phyloP scores from a whole-genome alignment of 2,329 filamentous ascomycete genomes.

The Capronia epimyces region DNA sequence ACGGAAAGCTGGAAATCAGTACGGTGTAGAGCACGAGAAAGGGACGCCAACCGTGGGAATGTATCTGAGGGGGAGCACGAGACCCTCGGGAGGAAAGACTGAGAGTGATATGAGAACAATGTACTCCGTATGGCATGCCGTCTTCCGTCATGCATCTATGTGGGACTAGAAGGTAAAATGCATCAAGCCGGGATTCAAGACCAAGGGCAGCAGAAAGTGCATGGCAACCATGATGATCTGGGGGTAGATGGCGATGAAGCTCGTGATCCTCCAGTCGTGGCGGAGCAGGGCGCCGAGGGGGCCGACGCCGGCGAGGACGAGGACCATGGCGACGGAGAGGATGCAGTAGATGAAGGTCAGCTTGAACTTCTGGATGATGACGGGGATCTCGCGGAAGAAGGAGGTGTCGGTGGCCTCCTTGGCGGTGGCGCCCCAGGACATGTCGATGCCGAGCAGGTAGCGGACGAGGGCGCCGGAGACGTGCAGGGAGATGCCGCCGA shows the following conservation, averaged over 20 bases:
- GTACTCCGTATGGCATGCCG: no score
- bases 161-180: conserved; percentile 23
- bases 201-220: conserved; percentile 30
- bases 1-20: conserved; percentile 11
- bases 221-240: conserved; percentile 47
- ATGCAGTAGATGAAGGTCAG: conserved; percentile 46
- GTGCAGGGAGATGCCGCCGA: conserved; percentile 75
- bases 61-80: no score
- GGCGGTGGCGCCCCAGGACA: conserved; percentile 77
- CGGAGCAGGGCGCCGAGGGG: conserved; percentile 36
- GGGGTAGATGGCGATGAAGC: conserved; percentile 57
- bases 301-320: conserved; percentile 42
- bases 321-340: conserved; percentile 43
- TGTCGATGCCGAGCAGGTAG: conserved; percentile 81
- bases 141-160: no score
- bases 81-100: no score
- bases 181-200: conserved; percentile 33
- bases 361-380: conserved; percentile 73
- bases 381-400: conserved; percentile 79
- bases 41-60: no score
- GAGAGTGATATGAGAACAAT: no score
- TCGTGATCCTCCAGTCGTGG: conserved; percentile 51
- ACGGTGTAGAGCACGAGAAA: conserved; percentile 8
- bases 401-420: conserved; percentile 68
- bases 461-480: conserved; percentile 71